Percentiles rank a stretch among this genome's conserved stretches.
These are phyloP conservation scores for Themeda triandra DNA, from an alignment of 176 grass and related monocot species.

Conservation along the genomic window DNA sequence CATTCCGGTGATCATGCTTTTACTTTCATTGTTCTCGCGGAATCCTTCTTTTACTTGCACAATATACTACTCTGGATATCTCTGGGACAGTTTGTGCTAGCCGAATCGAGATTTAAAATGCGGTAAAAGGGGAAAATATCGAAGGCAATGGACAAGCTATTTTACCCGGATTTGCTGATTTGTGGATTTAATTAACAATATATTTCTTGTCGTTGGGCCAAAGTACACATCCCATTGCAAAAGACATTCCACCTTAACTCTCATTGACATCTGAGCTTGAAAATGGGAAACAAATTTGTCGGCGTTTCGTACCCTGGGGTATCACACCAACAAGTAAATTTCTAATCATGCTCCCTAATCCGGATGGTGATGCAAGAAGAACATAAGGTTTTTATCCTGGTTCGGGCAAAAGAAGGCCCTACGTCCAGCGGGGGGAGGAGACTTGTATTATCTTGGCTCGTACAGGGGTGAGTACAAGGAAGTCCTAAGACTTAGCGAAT, in stretches of 20 bases:
- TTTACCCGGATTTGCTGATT: not conserved
- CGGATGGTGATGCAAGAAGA: too few relatives aligned
- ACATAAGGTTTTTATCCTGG: too few relatives aligned
- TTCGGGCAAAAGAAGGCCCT: too few relatives aligned
- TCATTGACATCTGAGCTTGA: slow-evolving; percentile 12
- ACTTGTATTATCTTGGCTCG: too few relatives aligned
- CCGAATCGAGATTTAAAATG: not conserved
- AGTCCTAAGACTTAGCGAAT: too few relatives aligned
- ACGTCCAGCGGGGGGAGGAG: too few relatives aligned
- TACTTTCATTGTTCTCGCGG: not conserved
- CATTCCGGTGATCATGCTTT: not conserved
- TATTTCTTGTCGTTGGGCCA: slow-evolving; percentile 16
- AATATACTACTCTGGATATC: not conserved
- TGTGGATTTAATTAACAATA: not conserved
- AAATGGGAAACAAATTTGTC: not conserved
- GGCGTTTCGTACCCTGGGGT: too few relatives aligned
- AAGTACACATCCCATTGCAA: not conserved
- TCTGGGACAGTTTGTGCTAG: not conserved
- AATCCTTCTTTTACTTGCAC: not conserved
- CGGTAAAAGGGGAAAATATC: not conserved
- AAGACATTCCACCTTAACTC: slow-evolving; percentile 30
- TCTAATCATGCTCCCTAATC: too few relatives aligned
- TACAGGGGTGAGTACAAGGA: too few relatives aligned
- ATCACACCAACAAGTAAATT: too few relatives aligned
- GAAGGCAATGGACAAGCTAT: not conserved